These are phyloP conservation scores for Fusarium algeriense DNA, from an alignment of 2,329 filamentous ascomycete genomes.

Conservation along the genomic window DNA sequence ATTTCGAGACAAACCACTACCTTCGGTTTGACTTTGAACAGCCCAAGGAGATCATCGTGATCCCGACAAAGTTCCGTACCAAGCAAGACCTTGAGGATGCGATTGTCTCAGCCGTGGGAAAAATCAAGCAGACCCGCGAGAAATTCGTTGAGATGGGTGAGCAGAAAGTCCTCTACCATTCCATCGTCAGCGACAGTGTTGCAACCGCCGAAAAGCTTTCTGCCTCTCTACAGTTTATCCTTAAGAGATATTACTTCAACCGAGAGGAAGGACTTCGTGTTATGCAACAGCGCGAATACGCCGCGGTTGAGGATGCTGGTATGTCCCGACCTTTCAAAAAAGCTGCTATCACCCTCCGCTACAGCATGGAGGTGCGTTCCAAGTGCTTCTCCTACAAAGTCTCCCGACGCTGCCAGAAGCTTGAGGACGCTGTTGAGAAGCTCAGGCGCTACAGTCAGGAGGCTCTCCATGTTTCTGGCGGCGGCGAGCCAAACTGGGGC, in stretches of 20 bases:
- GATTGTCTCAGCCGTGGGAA: neutral
- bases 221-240: neutral
- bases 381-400: neutral
- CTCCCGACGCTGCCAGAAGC: neutral
- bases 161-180: neutral
- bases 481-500: neutral
- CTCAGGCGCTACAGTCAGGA: neutral
- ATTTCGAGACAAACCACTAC: accelerated
- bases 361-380: neutral
- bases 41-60: accelerated
- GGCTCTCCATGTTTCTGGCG: neutral
- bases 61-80: accelerated
- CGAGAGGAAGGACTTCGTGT: constrained; percentile 23
- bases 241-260: constrained; percentile 19
- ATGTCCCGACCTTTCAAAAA: neutral
- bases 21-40: neutral
- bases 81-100: neutral
- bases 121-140: neutral
- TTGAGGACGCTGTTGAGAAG: constrained; percentile 27
- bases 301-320: neutral
- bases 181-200: neutral
- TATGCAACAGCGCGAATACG: constrained; percentile 3
- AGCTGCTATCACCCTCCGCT: accelerated
- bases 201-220: neutral
- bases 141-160: constrained; percentile 1